These are phyloP conservation scores for Eimeria sp. DNA, from an alignment of 169 alveolate species.

Conservation along the genomic window DNA sequence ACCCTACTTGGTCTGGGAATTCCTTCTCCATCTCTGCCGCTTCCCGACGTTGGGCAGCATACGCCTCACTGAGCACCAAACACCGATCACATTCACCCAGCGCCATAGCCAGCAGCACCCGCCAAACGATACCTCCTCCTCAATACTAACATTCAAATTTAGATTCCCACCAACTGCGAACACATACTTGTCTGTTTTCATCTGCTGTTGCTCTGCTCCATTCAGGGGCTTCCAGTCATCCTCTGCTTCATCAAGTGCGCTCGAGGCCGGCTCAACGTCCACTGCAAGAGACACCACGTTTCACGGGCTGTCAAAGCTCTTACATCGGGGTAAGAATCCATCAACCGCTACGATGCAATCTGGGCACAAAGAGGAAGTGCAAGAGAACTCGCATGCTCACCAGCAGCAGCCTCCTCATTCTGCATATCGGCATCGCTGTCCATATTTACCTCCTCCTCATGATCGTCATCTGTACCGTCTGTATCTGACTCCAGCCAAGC, in stretches of 20 bases:
- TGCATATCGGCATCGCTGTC: slow-evolving; percentile 20
- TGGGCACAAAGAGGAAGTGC: not conserved
- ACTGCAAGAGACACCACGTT: not conserved
- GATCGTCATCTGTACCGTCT: slow-evolving; percentile 28
- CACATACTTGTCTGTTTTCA: slow-evolving; percentile 37
- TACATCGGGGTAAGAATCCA: not conserved
- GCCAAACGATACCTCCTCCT: not conserved
- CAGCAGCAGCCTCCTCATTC: slow-evolving; percentile 14
- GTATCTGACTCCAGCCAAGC: slow-evolving; percentile 81
- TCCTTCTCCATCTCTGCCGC: slow-evolving; percentile 75
- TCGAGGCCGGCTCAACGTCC: not conserved
- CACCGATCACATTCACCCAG: not conserved
- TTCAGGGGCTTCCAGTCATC: slow-evolving; percentile 46
- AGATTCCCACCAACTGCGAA: not conserved
- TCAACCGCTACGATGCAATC: not conserved
- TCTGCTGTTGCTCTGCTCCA: slow-evolving; percentile 21
- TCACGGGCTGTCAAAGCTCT: not conserved
- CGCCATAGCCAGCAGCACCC: not conserved
- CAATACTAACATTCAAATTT: not conserved
- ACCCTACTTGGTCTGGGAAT: slow-evolving; percentile 61
- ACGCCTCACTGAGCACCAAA: slow-evolving; percentile 55
- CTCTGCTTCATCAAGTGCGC: slow-evolving; percentile 22
- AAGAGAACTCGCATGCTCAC: not conserved
- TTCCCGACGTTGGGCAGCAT: slow-evolving; percentile 59
- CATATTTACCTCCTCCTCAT: slow-evolving; percentile 55